Base-by-base conservation (phyloP, 768 basidiomycete genomes). In the Rhizopogon vesiculosus region DNA sequence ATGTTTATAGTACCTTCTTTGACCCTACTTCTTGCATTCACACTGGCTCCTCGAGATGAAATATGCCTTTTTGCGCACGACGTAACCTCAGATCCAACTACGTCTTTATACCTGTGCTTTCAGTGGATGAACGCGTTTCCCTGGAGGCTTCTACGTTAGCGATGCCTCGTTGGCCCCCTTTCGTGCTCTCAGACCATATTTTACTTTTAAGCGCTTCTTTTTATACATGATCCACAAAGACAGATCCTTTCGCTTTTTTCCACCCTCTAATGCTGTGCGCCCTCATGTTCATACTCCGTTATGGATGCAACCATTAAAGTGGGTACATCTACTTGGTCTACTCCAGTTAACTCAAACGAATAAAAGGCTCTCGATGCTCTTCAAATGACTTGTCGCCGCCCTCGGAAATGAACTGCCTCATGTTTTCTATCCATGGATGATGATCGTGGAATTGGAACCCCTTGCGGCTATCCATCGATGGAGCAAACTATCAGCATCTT, bases 341-440 rank as follows among this genome's bases (percentile, higher is more conserved):
- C 22, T 1, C 15, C 48, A 38, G 48, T 19, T 49, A 49, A 49
- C 38, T 48, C 46, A 22, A 48, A 41, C n/a, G 33, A 6, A 48
- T 18, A 49, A 49, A 45, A 25, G 16, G 35, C 48, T 49, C 22
- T 49, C 7, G 5, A 25, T 49, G 15, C 48, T 51, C 35, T 33
- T 33, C 4, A 46, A 49, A 29, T 31, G 33, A 35, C 44, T 7
- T 33, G 62, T 59, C 59, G 60, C 57, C 60, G 55, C 53, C 62
- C 64, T 70, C 69, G 69, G 69, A 70, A 52, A 70, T 70, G 69
- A 70, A 72, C 40, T 35, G 61, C 45, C 66, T 70, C 68, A 68
- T 71, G 68, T 69, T 64, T 55, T 5, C 45, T 39, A 56, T 59
- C 56, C 54, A 63, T 61, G 33, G 55, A 45, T 54, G 55, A 45